Evolutionary conservation across 2,329 filamentous ascomycete species (phyloP), one percentile per base, ranked within the genome.

Genomic region (Stenocarpella maydis): DNA sequence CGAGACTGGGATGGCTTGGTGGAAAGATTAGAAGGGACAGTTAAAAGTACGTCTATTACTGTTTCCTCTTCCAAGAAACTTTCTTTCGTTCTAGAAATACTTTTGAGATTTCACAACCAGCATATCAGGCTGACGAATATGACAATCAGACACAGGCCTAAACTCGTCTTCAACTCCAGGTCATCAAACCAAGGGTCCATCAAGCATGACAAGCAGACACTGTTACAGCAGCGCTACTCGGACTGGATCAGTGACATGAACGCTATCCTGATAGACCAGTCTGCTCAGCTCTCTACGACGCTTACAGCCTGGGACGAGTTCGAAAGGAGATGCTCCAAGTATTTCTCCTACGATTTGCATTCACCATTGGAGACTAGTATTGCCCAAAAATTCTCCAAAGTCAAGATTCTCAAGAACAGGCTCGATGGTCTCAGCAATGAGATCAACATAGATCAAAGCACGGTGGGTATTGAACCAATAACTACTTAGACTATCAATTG

Each of bases 301-400:
- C n/a, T 66, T 8, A 49, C 39, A 1, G 49, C 50, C 2, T 65
- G 63, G 63, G 50, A 55, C 4, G 64, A 54, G 12, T 66, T 66
- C 39, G 53, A 66, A 8, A 31, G 26, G 43, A 45, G 53, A n/a
- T 66, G 64, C 3, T 14, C 7, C 1, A 24, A 55, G 8, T 47
- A 47, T 10, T 66, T 66, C 10, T 50, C 64, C 0, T 12, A 54
- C 24, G 19, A 54, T 2, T 5, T 28, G 3, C 10, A 26, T 10
- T 66, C 39, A 1, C 50, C 39, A 0, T 4, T 65, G 39, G 31
- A 49, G 9, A 37, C 26, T 1, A 37, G 26, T 2, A 55, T 66
- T 49, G 39, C 39, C 5, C 64, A 55, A 4, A 66, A 19, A 1
- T 28, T 55, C 15, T 45, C 39, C 15, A 66, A n/a, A 9, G 49